phyloP scores from a whole-genome alignment of 148 eudicot genomes.

The Amaranthus palmeri region DNA sequence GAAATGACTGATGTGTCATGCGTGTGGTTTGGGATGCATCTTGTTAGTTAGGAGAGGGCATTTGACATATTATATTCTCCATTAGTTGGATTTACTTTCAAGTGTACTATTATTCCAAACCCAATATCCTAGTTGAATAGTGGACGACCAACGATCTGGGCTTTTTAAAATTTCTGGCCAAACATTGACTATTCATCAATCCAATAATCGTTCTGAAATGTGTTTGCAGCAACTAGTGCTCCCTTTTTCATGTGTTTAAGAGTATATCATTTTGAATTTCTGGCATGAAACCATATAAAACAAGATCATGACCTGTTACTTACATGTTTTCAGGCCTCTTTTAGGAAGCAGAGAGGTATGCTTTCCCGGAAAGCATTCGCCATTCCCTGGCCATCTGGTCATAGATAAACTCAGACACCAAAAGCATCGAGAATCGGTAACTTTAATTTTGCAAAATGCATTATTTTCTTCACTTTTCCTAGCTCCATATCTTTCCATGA shows the following conservation, averaged over 20 bases:
- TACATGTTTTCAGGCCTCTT: constrained; percentile 48
- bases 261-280: background rate
- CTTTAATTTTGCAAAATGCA: no score
- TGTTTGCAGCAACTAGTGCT: background rate
- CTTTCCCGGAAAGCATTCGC: constrained; percentile 35
- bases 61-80: background rate
- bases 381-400: constrained; percentile 55
- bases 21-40: no score
- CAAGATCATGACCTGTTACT: background rate
- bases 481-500: background rate
- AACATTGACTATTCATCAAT: background rate
- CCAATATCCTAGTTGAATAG: background rate
- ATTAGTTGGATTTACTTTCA: background rate
- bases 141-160: background rate
- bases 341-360: constrained; percentile 33
- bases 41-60: background rate
- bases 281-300: background rate
- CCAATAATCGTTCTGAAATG: background rate
- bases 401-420: constrained; percentile 38
- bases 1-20: no score
- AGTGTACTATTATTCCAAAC: background rate
- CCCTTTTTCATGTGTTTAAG: background rate
- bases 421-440: constrained; percentile 45
- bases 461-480: constrained; percentile 1
- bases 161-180: background rate